Percentiles rank a stretch among this genome's conserved stretches.
Conservation (phyloP, 331 rosid species). For the Cydonia oblonga region DNA sequence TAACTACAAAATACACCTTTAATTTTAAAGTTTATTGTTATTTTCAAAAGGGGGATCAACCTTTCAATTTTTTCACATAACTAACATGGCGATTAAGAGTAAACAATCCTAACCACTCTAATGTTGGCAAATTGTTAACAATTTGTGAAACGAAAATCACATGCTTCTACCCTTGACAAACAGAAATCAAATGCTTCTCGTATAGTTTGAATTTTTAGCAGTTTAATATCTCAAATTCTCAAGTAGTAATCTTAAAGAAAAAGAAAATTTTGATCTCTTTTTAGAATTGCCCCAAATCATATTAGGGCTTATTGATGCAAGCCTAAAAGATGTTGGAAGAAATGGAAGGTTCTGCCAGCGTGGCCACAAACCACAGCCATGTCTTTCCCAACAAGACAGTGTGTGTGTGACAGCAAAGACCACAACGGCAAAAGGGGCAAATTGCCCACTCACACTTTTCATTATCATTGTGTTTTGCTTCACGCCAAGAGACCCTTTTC, state of each 20-base stretch:
- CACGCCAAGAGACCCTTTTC: slow-evolving; percentile 11
- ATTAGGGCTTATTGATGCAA: neutral
- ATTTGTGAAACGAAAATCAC: neutral
- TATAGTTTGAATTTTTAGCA: neutral
- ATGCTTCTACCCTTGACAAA: neutral
- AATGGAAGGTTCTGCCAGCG: slow-evolving; percentile 6
- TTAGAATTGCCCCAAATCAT: neutral
- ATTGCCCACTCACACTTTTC: neutral
- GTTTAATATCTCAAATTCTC: neutral
- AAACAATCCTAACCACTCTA: too few relatives aligned
- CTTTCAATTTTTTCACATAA: too few relatives aligned
- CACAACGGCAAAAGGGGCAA: neutral
- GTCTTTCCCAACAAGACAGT: neutral
- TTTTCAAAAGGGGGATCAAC: too few relatives aligned
- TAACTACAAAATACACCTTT: too few relatives aligned
- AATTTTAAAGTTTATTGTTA: too few relatives aligned
- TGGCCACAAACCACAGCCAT: slow-evolving; percentile 2
- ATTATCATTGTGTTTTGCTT: slow-evolving; percentile 8
- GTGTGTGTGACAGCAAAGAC: slow-evolving; percentile 4
- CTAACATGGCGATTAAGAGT: too few relatives aligned
- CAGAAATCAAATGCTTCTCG: neutral
- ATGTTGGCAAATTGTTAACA: too few relatives aligned
- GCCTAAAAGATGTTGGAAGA: neutral
- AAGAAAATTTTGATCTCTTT: neutral
- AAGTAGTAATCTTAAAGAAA: neutral